These are phyloP conservation scores for Quambalaria eucalypti DNA, from an alignment of 1,284 basidiomycete species.

Conservation along the genomic window DNA sequence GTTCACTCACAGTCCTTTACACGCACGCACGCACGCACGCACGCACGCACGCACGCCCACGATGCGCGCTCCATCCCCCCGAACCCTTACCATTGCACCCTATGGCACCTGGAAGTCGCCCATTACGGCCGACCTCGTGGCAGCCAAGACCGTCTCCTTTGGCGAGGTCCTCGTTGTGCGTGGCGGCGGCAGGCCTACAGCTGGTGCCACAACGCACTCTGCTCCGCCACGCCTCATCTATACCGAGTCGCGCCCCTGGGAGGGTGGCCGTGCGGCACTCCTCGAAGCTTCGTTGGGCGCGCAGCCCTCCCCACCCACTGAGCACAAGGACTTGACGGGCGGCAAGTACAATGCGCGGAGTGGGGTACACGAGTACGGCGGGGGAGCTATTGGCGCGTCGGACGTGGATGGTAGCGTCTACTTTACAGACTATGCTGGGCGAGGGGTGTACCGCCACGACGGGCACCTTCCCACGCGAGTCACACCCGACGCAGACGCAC, in stretches of 20 bases:
- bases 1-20: too few relatives aligned
- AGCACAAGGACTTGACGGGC: slow-evolving; percentile 9
- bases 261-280: slow-evolving; percentile 57
- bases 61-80: not conserved
- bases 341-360: slow-evolving; percentile 25
- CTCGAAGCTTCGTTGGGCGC: slow-evolving; percentile 40
- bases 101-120: slow-evolving; percentile 52
- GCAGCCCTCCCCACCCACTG: not conserved
- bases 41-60: not conserved
- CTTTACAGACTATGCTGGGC: slow-evolving; percentile 18
- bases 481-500: slow-evolving; percentile 51
- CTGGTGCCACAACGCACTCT: not conserved
- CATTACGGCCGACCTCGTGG: slow-evolving; percentile 55
- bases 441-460: slow-evolving; percentile 17
- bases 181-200: too few relatives aligned
- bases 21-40: too few relatives aligned
- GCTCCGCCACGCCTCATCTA: slow-evolving; percentile 53
- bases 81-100: slow-evolving; percentile 16
- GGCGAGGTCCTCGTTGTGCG: slow-evolving; percentile 13
- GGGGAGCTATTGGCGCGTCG: slow-evolving; percentile 23
- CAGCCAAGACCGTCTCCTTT: slow-evolving; percentile 48
- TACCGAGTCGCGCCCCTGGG: slow-evolving; percentile 58
- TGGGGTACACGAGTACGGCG: slow-evolving; percentile 38
- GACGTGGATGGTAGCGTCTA: slow-evolving; percentile 19
- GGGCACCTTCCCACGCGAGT: not conserved